Evolutionary conservation across 768 basidiomycete genomes (phyloP).

Genomic region (Glaciozyma martinii): DNA sequence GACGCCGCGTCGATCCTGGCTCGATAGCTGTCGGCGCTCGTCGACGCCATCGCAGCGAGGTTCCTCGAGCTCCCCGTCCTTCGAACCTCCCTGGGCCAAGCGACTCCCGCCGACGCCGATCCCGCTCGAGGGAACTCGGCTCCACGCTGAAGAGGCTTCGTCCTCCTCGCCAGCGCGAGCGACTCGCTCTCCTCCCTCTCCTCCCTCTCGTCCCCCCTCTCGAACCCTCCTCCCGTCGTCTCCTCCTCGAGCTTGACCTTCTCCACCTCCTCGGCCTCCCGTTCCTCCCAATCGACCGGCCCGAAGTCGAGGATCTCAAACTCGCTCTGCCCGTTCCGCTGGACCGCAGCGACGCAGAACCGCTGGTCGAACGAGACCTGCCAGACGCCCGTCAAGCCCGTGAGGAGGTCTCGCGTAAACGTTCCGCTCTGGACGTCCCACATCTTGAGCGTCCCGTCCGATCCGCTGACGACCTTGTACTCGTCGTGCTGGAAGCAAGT

Average conservation of each 20-base stretch:
- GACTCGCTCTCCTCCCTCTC: constrained; percentile 5
- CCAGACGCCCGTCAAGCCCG: constrained; percentile 91
- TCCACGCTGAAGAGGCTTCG: not conserved
- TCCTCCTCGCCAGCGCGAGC: too few species aligned
- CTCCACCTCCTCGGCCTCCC: not conserved
- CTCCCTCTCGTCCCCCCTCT: not conserved
- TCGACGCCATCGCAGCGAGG: not conserved
- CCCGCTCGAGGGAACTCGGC: not conserved
- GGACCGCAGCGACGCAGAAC: constrained; percentile 79
- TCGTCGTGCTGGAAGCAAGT: constrained; percentile 95
- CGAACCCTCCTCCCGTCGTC: not conserved
- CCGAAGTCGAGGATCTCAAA: constrained; percentile 41
- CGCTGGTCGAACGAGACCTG: constrained; percentile 91
- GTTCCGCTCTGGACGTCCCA: constrained; percentile 88
- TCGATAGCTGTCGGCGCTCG: not conserved
- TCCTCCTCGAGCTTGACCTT: not conserved
- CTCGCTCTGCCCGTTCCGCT: constrained; percentile 39
- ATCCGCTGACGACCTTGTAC: constrained; percentile 89
- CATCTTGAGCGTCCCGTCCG: constrained; percentile 94
- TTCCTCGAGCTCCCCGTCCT: not conserved
- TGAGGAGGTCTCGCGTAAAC: constrained; percentile 76
- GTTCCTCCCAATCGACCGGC: constrained; percentile 10
- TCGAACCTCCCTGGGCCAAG: not conserved
- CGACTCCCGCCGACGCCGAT: not conserved
- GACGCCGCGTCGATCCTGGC: not conserved